These are phyloP conservation scores for Scorias spongiosa DNA, from an alignment of 2,329 filamentous ascomycete genomes.

Conservation along the genomic window DNA sequence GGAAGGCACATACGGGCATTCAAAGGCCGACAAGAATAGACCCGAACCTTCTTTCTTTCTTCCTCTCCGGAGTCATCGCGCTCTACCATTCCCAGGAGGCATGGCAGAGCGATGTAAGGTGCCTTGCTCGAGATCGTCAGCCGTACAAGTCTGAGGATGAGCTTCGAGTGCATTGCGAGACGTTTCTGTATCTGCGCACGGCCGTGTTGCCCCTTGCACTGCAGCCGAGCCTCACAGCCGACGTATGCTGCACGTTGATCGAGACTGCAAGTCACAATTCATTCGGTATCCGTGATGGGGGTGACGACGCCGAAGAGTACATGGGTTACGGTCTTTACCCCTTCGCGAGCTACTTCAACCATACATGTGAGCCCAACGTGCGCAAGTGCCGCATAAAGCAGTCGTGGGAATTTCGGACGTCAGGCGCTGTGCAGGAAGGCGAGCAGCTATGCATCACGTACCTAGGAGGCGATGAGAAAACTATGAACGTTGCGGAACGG, in stretches of 20 bases:
- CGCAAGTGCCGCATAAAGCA: slow-evolving; percentile 26
- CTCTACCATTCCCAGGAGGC: slow-evolving; percentile 11
- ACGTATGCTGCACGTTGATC: slow-evolving; percentile 21
- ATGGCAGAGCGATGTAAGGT: background rate
- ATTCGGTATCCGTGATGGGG: slow-evolving; percentile 27
- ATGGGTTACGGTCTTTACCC: slow-evolving; percentile 35
- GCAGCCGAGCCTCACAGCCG: slow-evolving; percentile 19
- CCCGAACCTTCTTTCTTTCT: slow-evolving; percentile 27
- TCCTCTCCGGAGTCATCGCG: slow-evolving; percentile 25
- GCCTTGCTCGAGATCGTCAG: slow-evolving; percentile 25
- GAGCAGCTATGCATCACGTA: slow-evolving; percentile 35
- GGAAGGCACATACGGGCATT: slow-evolving; percentile 3
- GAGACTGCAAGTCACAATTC: slow-evolving; percentile 31
- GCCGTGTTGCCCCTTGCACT: slow-evolving; percentile 24
- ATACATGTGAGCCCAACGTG: slow-evolving; percentile 30
- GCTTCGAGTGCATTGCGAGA: slow-evolving; percentile 23
- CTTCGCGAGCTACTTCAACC: slow-evolving; percentile 33
- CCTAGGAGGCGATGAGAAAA: slow-evolving; percentile 32
- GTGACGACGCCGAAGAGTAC: slow-evolving; percentile 31
- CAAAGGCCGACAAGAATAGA: slow-evolving; percentile 6
- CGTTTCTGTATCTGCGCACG: slow-evolving; percentile 27
- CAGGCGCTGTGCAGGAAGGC: slow-evolving; percentile 20
- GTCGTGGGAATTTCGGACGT: slow-evolving; percentile 26
- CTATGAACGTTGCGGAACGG: slow-evolving; percentile 21
- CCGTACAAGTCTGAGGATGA: slow-evolving; percentile 28